Conservation (phyloP, 2,329 filamentous ascomycete genomes). For the Monilinia fructigena region DNA sequence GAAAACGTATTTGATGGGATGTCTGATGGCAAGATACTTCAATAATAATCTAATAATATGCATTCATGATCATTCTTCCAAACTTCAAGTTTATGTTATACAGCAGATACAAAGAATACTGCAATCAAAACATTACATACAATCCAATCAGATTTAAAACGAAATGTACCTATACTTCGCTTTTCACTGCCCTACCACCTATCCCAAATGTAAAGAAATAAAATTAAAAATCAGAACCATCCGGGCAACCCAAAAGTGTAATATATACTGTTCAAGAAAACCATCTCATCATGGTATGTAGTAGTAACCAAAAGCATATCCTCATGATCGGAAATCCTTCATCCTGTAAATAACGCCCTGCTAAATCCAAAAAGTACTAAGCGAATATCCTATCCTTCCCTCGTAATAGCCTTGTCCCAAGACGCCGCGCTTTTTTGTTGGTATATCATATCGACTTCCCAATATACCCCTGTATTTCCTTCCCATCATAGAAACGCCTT, state of each 20-base stretch:
- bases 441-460: slow-evolving; percentile 25
- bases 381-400: slow-evolving; percentile 16
- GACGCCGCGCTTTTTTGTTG: slow-evolving; percentile 32
- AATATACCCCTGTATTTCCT: slow-evolving; percentile 21
- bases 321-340: not conserved
- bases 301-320: slow-evolving; percentile 5
- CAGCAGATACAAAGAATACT: not conserved
- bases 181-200: not conserved
- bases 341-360: slow-evolving; percentile 12
- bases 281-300: slow-evolving; percentile 4
- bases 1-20: too few relatives aligned
- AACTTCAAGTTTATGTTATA: not conserved
- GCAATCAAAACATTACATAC: not conserved
- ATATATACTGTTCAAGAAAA: slow-evolving; percentile 9
- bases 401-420: slow-evolving; percentile 13
- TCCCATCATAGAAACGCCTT: slow-evolving; percentile 25
- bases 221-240: not conserved
- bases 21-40: too few relatives aligned
- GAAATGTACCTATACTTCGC: not conserved
- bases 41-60: too few relatives aligned
- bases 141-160: not conserved
- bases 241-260: not conserved
- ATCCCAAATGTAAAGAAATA: not conserved
- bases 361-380: slow-evolving; percentile 19
- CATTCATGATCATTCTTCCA: not conserved